Conservation (phyloP, 805 yeast genomes). For the Candida arabinofermentans region DNA sequence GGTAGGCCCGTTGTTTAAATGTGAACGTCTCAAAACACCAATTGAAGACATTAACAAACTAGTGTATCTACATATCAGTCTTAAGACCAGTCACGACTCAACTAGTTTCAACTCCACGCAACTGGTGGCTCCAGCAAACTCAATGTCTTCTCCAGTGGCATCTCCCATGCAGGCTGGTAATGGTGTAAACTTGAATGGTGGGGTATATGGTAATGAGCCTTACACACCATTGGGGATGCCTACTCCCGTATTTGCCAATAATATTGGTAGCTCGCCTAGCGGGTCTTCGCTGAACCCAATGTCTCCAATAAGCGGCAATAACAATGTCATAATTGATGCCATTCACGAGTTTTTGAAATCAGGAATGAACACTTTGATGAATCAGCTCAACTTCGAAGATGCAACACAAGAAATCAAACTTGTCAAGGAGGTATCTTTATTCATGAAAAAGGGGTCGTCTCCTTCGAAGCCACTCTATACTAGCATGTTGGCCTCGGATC, state of each 20-base stretch:
- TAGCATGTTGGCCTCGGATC: conserved; percentile 9
- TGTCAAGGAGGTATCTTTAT: conserved; percentile 31
- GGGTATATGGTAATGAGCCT: neutral
- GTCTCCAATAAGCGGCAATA: conserved; percentile 13
- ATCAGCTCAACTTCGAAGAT: conserved; percentile 26
- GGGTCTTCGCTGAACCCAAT: conserved; percentile 11
- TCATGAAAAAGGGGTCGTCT: conserved; percentile 21
- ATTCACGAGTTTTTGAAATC: conserved; percentile 40
- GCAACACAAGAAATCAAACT: conserved; percentile 27
- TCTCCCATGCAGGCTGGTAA: neutral
- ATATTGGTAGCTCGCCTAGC: conserved; percentile 16
- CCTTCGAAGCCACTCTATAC: conserved; percentile 18
- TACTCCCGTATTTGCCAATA: conserved; percentile 18
- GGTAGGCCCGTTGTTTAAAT: conserved; percentile 43
- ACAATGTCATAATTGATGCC: conserved; percentile 39
- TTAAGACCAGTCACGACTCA: conserved; percentile 16
- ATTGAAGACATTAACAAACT: conserved; percentile 55
- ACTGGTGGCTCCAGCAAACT: neutral
- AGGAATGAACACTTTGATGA: conserved; percentile 34
- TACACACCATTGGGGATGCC: conserved; percentile 22
- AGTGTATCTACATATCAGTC: conserved; percentile 33
- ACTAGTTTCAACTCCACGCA: conserved; percentile 3
- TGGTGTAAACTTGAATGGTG: neutral
- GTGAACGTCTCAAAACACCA: conserved; percentile 46
- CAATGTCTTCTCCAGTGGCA: conserved; percentile 8